These are phyloP conservation scores for Leonotis leonurus DNA, from an alignment of 257 asterid species.

Conservation along the genomic window DNA sequence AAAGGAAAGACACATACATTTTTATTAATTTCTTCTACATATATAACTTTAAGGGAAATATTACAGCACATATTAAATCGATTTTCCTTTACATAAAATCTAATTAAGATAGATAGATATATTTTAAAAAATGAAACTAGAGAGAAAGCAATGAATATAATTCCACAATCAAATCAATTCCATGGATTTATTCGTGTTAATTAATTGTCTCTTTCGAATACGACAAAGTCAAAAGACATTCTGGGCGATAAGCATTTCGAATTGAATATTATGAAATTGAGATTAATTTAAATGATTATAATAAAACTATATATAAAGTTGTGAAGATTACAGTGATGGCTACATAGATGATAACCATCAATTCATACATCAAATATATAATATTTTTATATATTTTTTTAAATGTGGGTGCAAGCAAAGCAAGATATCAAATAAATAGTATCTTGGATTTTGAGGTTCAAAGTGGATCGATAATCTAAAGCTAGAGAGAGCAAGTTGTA, in stretches of 20 bases:
- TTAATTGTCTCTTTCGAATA: not conserved
- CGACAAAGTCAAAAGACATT: conserved; percentile 16
- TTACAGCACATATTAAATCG: too few relatives aligned
- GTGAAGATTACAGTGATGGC: conserved; percentile 8
- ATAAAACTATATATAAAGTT: not conserved
- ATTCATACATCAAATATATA: not conserved
- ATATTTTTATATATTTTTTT: too few relatives aligned
- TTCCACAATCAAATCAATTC: not conserved
- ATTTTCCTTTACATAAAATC: too few relatives aligned
- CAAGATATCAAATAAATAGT: not conserved
- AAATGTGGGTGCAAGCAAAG: too few relatives aligned
- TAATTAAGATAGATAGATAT: too few relatives aligned
- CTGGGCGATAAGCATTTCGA: not conserved
- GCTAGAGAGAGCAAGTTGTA: not conserved
- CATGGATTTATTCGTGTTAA: not conserved
- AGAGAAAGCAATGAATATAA: not conserved
- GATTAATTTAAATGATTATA: conserved; percentile 6
- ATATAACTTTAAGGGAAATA: too few relatives aligned
- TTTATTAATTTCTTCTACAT: too few relatives aligned
- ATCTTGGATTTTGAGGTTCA: not conserved
- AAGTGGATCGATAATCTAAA: not conserved
- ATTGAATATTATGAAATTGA: not conserved
- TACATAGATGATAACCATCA: not conserved
- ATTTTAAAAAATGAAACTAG: not conserved
- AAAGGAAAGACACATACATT: too few relatives aligned